Base-by-base conservation (phyloP, 2,329 filamentous ascomycete species). In the Penicillium sp. region DNA sequence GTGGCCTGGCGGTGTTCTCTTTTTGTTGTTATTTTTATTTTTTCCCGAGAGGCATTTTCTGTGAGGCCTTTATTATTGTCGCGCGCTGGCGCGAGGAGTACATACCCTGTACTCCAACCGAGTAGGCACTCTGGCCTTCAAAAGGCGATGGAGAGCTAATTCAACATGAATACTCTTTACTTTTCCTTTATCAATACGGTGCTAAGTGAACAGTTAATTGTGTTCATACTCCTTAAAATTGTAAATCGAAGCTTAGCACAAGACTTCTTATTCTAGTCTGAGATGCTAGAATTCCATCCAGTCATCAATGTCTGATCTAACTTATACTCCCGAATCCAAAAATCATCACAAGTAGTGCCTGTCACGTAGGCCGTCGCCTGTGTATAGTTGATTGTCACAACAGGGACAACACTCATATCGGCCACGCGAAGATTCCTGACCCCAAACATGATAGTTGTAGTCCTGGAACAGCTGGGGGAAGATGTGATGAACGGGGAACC, bases 291-390 rank as follows among this genome's bases (percentile, higher is more conserved):
- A 19, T n/a, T 11, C 3, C 6, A 14, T 14, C 31, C 11, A 14
- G 3, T 33, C n/a, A 49, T 44, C 46, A 3, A 48, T 43, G 5
- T 44, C 37, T 56, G 26, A 49, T 64, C 67, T 19, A 81, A 67
- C 4, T 63, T 65, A 63, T 83, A 81, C 62, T 83, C 76, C 23
- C 60, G 56, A 54, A 79, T 75, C 57, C 84, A 67, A 60, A 77
- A 81, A 59, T 85, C 83, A 0, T 79, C 83, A 27, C 77, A 80
- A 0, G 79, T 83, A 37, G 77, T 69, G 1, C 83, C 83, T 2
- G 80, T 80, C 3, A 83, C 72, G 67, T 85, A 86, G 1, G 83
- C 83, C 7, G 79, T 79, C 6, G 78, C 75, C 66, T 85, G 81
- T 0, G 78, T 77, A 66, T 86, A 83, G 48, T 78, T 78, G 64